Evolutionary conservation across 1,139 yeast species (phyloP).

Genomic region (Geotrichum phurueaensis): DNA sequence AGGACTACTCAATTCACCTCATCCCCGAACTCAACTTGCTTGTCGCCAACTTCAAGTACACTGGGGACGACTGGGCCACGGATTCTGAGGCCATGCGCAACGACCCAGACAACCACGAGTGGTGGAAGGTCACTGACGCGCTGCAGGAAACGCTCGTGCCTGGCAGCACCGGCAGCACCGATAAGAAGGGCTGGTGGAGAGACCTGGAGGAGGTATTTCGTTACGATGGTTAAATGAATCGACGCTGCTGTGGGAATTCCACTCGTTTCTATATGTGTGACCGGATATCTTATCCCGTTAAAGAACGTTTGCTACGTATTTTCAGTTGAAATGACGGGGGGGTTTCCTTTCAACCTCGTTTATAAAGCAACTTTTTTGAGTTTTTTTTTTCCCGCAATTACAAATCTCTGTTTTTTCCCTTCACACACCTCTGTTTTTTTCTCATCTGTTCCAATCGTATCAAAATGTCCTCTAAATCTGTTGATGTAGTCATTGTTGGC

Average conservation of each 20-base stretch:
- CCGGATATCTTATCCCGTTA: neutral
- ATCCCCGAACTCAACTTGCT: conserved; percentile 32
- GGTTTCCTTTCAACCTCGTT: neutral
- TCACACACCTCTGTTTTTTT: neutral
- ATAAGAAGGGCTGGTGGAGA: conserved; percentile 39
- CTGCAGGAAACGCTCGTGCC: conserved; percentile 38
- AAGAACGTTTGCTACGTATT: neutral
- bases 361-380: neutral
- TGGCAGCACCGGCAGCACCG: conserved; percentile 38
- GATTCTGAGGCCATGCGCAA: conserved; percentile 34
- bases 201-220: conserved; percentile 38
- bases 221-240: conserved; percentile 24
- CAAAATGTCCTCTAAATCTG: conserved; percentile 4
- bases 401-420: neutral
- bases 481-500: conserved; percentile 54
- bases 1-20: conserved; percentile 40
- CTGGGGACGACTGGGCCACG: conserved; percentile 36
- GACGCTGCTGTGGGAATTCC: neutral
- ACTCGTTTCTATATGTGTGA: neutral
- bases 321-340: neutral
- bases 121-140: conserved; percentile 40
- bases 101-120: conserved; percentile 37
- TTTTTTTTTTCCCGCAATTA: neutral
- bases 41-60: conserved; percentile 37
- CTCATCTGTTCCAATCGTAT: neutral